Conservation (phyloP, 2,329 filamentous ascomycete genomes). For the Aureobasidium lini region DNA sequence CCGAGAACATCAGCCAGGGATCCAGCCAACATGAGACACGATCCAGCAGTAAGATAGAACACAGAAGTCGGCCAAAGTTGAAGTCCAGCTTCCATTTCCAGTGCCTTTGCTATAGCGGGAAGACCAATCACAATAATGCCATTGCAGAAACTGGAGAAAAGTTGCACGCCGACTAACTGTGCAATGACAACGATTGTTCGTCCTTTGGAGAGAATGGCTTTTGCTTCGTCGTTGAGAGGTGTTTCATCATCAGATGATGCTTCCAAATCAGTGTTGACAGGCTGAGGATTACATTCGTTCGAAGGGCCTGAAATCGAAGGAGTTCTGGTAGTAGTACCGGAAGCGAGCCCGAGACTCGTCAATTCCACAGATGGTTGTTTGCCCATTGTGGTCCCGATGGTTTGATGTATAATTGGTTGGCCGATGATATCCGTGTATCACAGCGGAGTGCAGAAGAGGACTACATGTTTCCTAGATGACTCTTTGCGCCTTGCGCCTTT, state of each 20-base stretch:
- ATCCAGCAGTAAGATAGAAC: conserved; percentile 40
- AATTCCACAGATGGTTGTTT: conserved; percentile 1
- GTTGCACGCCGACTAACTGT: conserved; percentile 18
- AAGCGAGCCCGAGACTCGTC: not conserved
- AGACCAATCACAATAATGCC: conserved; percentile 19
- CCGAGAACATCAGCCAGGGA: conserved; percentile 46
- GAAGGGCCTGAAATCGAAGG: not conserved
- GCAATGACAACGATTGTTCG: conserved; percentile 17
- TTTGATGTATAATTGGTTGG: too few relatives aligned
- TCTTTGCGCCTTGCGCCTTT: too few relatives aligned
- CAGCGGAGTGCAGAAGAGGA: too few relatives aligned
- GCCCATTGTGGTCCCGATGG: not conserved
- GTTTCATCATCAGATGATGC: not conserved
- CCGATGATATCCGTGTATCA: too few relatives aligned
- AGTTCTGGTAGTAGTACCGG: not conserved
- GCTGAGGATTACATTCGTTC: not conserved
- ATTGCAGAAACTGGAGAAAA: conserved; percentile 19
- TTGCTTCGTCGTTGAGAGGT: not conserved
- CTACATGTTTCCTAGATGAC: too few relatives aligned
- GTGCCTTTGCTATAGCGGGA: conserved; percentile 15
- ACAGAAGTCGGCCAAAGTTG: conserved; percentile 23
- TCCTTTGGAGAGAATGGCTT: conserved; percentile 10
- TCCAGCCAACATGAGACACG: conserved; percentile 43
- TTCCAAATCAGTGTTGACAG: not conserved
- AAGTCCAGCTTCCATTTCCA: conserved; percentile 10